Evolutionary conservation across 2,329 filamentous ascomycete genomes (phyloP), one percentile per base, ranked within the genome.

Genomic region (Trichoderma lentiforme): DNA sequence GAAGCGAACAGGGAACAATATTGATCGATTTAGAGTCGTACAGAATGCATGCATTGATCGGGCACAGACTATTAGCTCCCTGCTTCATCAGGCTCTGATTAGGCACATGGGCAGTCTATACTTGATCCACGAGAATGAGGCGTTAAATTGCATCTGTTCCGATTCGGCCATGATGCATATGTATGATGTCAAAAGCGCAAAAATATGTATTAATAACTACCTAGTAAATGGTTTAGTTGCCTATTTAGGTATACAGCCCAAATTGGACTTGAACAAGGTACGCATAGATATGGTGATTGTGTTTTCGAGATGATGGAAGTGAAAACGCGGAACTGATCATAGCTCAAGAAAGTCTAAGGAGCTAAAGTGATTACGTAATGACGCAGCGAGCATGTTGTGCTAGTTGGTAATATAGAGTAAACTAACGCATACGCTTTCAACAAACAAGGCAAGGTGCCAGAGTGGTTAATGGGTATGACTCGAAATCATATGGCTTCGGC

Each of bases 401-500:
- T 15, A 39, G 15, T 0, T 18, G 6, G 39, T 30, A 58, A 21
- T 60, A 69, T 69, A 51, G 11, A 3, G 1, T 24, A n/a, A n/a
- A 34, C 3, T 69, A 47, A 9, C 3, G 3, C 14, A 12, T 6
- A 11, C 1, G 2, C 7, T 26, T 21, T 24, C 39, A 71, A 57
- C 32, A 47, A 63, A 65, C 26, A 47, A 71, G 69, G 69, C 69
- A 71, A 71, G 61, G 69, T 71, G 69, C 69, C 69, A 71, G 69
- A 71, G 69, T 71, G 69, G 69, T 71, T 71, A 71, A 71, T 71
- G 69, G 69, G 69, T 71, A 64, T 71, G 69, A 71, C 69, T 71
- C 69, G 69, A 71, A 71, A 71, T 71, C 69, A 71, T 64, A 71
- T 71, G 69, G 69, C 69, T 71, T 71, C 69, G 69, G 69, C 69